These are phyloP conservation scores for Drosera capensis DNA, from an alignment of 148 eudicot species.

Conservation along the genomic window DNA sequence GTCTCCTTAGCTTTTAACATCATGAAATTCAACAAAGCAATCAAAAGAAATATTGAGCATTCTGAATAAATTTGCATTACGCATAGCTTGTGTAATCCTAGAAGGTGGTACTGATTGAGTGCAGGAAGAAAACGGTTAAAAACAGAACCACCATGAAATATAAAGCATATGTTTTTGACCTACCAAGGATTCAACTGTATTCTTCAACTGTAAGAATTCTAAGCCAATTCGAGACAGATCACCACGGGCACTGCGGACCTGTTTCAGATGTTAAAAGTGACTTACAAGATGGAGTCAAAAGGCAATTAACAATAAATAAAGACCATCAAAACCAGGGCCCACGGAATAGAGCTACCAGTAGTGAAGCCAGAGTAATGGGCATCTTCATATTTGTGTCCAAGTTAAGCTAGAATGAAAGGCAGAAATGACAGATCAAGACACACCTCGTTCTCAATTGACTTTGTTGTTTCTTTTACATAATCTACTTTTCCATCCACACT, in stretches of 20 bases:
- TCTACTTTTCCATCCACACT: conserved; percentile 76
- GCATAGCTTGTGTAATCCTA: neutral
- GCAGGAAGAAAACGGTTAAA: no score
- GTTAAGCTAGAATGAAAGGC: neutral
- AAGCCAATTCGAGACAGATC: conserved; percentile 44
- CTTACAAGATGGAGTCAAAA: neutral
- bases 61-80: no score
- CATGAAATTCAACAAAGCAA: no score
- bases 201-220: conserved; percentile 36
- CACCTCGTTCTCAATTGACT: conserved; percentile 52
- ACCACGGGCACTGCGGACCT: conserved; percentile 54
- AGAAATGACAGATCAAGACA: neutral
- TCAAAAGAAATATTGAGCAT: no score
- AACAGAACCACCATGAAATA: neutral
- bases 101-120: no score
- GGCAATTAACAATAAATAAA: neutral
- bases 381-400: neutral
- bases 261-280: conserved; percentile 17
- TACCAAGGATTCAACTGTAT: conserved; percentile 60
- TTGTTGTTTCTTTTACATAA: conserved; percentile 59
- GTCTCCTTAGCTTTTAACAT: no score
- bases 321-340: neutral
- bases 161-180: conserved; percentile 11
- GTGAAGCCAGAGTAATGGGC: neutral
- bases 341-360: neutral